Conservation (phyloP, 805 yeast genomes). For the Wickerhamiella kurtzmanii region DNA sequence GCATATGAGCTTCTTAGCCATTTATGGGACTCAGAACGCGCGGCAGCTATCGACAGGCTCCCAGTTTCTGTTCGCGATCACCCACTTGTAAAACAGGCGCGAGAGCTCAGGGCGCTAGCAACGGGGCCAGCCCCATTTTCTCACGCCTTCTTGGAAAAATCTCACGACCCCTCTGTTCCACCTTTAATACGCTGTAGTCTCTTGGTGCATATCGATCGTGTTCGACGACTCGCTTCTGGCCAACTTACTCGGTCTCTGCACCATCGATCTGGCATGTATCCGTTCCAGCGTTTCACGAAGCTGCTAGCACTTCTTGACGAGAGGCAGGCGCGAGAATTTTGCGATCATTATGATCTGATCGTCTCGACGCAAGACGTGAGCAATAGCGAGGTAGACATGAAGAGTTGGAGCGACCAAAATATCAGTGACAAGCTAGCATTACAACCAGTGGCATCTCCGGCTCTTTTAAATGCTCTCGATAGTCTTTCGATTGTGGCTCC, state of each 20-base stretch:
- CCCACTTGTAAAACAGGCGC: slow-evolving; percentile 51
- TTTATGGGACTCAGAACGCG: slow-evolving; percentile 72
- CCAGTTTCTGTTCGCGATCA: slow-evolving; percentile 46
- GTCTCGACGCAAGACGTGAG: slow-evolving; percentile 1
- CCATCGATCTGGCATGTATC: slow-evolving; percentile 44
- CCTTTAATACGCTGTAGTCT: slow-evolving; percentile 57
- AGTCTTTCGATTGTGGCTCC: neutral
- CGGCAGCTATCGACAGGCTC: slow-evolving; percentile 54
- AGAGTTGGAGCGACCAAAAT: slow-evolving; percentile 12
- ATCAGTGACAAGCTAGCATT: slow-evolving; percentile 6
- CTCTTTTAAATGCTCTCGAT: neutral
- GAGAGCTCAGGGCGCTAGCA: slow-evolving; percentile 51
- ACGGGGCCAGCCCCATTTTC: slow-evolving; percentile 41
- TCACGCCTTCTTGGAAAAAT: slow-evolving; percentile 44
- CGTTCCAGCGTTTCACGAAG: slow-evolving; percentile 33
- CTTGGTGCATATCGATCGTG: slow-evolving; percentile 68
- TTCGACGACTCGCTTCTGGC: slow-evolving; percentile 59
- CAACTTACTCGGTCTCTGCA: slow-evolving; percentile 56
- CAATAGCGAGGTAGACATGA: slow-evolving; percentile 10
- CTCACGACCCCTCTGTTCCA: slow-evolving; percentile 42
- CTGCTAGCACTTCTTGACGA: slow-evolving; percentile 56
- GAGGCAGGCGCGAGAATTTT: slow-evolving; percentile 41
- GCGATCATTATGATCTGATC: slow-evolving; percentile 45
- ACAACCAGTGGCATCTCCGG: neutral
- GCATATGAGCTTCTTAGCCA: slow-evolving; percentile 75